These are phyloP conservation scores for Litsea cubeba DNA, from an alignment of 164 flowering plant species.

Conservation along the genomic window DNA sequence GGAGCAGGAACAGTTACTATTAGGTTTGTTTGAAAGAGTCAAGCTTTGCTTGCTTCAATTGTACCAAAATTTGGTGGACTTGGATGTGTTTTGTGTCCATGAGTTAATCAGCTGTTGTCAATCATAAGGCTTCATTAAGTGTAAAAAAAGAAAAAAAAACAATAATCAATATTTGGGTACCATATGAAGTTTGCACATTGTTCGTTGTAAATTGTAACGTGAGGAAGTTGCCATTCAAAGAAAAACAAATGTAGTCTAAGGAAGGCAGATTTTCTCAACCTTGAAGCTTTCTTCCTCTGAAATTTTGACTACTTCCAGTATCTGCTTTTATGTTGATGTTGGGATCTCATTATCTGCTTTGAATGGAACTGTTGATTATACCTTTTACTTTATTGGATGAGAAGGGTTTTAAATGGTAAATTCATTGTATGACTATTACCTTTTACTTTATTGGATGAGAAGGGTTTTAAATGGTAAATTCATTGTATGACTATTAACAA, in stretches of 20 bases:
- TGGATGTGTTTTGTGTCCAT: not conserved
- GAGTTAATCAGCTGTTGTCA: not conserved
- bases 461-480: not conserved
- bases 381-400: not conserved
- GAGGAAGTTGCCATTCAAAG: not conserved
- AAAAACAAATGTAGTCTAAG: not conserved
- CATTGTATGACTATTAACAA: too few species aligned
- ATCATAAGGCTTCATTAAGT: not conserved
- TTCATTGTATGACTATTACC: too few species aligned
- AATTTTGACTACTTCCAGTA: not conserved
- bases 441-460: not conserved
- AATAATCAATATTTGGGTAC: too few species aligned
- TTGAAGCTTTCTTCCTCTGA: not conserved
- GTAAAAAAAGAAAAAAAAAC: too few species aligned
- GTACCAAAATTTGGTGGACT: not conserved
- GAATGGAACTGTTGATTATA: not conserved
- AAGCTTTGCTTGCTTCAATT: not conserved
- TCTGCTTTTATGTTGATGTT: not conserved
- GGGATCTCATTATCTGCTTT: not conserved
- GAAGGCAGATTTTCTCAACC: not conserved
- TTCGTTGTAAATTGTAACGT: not conserved
- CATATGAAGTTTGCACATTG: too few species aligned
- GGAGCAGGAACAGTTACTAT: not conserved
- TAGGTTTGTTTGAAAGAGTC: not conserved
- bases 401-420: not conserved